A percentile compares a stretch with the other conserved stretches of the same genome.
These are phyloP conservation scores for Paramecium sonneborni DNA, from an alignment of 73 alveolate species.

Conservation along the genomic window DNA sequence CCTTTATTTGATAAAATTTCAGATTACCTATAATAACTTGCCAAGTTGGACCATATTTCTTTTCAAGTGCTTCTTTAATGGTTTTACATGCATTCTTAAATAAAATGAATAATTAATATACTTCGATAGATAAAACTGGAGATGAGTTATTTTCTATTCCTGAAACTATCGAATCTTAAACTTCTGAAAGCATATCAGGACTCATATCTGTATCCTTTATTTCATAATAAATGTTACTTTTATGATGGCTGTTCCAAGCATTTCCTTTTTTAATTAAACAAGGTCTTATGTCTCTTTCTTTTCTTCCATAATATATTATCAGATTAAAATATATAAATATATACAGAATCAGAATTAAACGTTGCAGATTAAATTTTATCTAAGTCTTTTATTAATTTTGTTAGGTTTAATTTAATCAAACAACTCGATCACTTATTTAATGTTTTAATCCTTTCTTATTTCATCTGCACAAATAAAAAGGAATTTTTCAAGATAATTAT, in stretches of 20 bases:
- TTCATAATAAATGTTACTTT: neutral
- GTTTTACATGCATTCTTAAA: conserved; percentile 62
- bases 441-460: conserved; percentile 71
- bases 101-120: neutral
- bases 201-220: conserved; percentile 57
- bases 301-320: conserved; percentile 5
- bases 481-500: neutral
- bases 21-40: conserved; percentile 58
- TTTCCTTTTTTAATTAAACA: conserved; percentile 45
- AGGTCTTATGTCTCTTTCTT: conserved; percentile 31
- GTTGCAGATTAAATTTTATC: conserved; percentile 54
- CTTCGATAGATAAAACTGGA: neutral
- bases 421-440: conserved; percentile 73
- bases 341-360: conserved; percentile 7
- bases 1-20: neutral
- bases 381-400: conserved; percentile 33
- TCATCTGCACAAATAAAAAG: conserved; percentile 69
- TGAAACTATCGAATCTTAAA: conserved; percentile 57
- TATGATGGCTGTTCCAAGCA: conserved; percentile 60
- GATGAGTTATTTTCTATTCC: conserved; percentile 66
- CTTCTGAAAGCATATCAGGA: conserved; percentile 60
- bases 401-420: conserved; percentile 71
- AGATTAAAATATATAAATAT: neutral
- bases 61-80: conserved; percentile 60
- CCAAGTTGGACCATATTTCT: conserved; percentile 68